phyloP scores from a whole-genome alignment of 2,329 filamentous ascomycete species.

The Thelonectria blattea region DNA sequence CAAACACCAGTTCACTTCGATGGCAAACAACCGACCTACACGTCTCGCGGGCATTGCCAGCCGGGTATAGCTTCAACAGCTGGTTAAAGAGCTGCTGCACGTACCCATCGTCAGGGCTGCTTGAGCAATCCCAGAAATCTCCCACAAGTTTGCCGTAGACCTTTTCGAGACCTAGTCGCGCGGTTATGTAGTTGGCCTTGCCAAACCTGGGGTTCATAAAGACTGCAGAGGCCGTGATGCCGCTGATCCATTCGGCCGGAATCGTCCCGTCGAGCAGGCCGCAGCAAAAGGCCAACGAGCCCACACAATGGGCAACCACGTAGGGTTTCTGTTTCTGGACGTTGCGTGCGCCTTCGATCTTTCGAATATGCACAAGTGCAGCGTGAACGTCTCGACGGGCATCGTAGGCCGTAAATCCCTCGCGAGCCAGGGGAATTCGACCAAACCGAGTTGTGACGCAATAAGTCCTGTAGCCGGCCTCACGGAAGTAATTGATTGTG shows the following conservation, averaged over 20 bases:
- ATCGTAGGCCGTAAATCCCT: slow-evolving; percentile 64
- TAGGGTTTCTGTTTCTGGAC: slow-evolving; percentile 52
- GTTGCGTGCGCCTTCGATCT: slow-evolving; percentile 36
- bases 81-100: slow-evolving; percentile 62
- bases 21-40: slow-evolving; percentile 69
- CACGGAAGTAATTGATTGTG: slow-evolving; percentile 66
- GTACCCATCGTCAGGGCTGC: slow-evolving; percentile 38
- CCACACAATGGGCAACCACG: slow-evolving; percentile 67
- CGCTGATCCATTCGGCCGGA: slow-evolving; percentile 60
- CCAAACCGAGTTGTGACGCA: slow-evolving; percentile 64
- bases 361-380: slow-evolving; percentile 59
- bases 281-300: slow-evolving; percentile 61
- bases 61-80: slow-evolving; percentile 63
- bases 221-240: slow-evolving; percentile 64
- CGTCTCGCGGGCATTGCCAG: slow-evolving; percentile 55
- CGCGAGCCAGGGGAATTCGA: slow-evolving; percentile 56
- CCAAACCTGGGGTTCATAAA: slow-evolving; percentile 63
- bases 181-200: slow-evolving; percentile 24
- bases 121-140: slow-evolving; percentile 29
- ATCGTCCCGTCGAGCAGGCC: slow-evolving; percentile 68
- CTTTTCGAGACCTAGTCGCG: slow-evolving; percentile 17
- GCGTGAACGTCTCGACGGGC: slow-evolving; percentile 64
- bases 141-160: slow-evolving; percentile 25
- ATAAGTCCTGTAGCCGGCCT: slow-evolving; percentile 65
- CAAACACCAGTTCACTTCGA: slow-evolving; percentile 64